Evolutionary conservation across 805 yeast genomes (phyloP), one percentile per base, ranked within the genome.

Genomic region (Danielia oregonensis): DNA sequence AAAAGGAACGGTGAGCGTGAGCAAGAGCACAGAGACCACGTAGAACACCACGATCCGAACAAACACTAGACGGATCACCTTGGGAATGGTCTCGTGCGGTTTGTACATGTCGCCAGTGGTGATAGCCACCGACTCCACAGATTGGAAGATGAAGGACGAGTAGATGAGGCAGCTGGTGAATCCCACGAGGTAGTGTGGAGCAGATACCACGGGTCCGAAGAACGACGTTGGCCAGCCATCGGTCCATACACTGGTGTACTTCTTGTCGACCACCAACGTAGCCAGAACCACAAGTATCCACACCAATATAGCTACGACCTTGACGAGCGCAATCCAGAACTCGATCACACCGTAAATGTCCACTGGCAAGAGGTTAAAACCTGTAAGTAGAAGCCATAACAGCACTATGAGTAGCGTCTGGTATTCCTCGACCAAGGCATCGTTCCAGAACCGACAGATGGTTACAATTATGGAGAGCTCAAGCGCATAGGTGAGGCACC

Each of bases 61-160:
- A 36, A 81, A 70, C 24, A 82, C 87, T 48, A 79, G 79, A 52
- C 74, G 77, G 52, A 82, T 79, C 23, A 89, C 87, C 32, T 72
- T 71, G 39, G 89, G 88, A 39, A 82, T 81, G 18, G 85, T 63
- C 44, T 74, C 78, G 56, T 80, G 65, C 37, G 89, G 88, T 54
- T 79, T 78, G 19, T 69, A 68, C 33, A 82, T 69, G 59, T 83
- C 93, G 60, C 88, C 87, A 22, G 85, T 84, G 4, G 86, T 68
- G 36, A 83, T 69, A 59, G 88, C 89, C 16, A 81, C 78, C 54
- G 81, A 68, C 57, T 83, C 93, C 33, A 83, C 79, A 57, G 89
- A 89, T 62, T 82, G 88, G 57, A 74, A 82, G 17, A 89, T 82
- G 66, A 83, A 83, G n/a, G 85, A 83, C 24, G 89, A 86, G 37